phyloP scores from a whole-genome alignment of 2,329 filamentous ascomycete genomes.

The Epicoccum nigrum region DNA sequence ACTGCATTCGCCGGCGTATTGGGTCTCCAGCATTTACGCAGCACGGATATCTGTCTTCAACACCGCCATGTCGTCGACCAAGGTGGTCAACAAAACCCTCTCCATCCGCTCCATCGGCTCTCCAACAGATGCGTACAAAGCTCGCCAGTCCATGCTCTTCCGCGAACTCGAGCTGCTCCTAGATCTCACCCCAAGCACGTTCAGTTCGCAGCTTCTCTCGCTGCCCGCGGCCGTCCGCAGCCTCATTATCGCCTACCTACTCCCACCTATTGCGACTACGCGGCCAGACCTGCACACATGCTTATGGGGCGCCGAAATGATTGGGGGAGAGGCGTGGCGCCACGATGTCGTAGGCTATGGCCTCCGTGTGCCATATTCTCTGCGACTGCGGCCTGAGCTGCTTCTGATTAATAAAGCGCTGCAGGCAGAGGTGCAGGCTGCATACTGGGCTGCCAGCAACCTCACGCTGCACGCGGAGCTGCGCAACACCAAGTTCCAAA shows the following conservation, averaged over 20 bases:
- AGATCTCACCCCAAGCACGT: constrained; percentile 41
- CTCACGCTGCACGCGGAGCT: constrained; percentile 44
- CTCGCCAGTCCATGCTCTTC: constrained; percentile 42
- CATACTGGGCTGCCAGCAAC: constrained; percentile 38
- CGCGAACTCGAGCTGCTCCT: constrained; percentile 44
- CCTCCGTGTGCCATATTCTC: constrained; percentile 26
- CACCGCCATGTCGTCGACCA: constrained; percentile 12
- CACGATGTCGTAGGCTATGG: constrained; percentile 44
- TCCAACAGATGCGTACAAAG: constrained; percentile 35
- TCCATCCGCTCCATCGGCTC: constrained; percentile 22
- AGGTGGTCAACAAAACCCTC: constrained; percentile 9
- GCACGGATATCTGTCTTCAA: too few relatives aligned
- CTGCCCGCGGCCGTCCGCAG: constrained; percentile 40
- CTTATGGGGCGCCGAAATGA: constrained; percentile 45
- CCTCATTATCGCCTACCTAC: constrained; percentile 34
- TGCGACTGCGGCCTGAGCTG: constrained; percentile 30
- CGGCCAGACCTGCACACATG: constrained; percentile 44
- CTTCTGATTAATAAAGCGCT: constrained; percentile 42
- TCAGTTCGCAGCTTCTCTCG: constrained; percentile 40
- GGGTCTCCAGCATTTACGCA: background rate
- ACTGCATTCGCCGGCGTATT: background rate
- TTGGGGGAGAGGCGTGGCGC: constrained; percentile 40
- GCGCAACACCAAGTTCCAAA: constrained; percentile 37
- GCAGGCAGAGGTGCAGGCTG: constrained; percentile 35
- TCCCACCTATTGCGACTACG: constrained; percentile 23